Percentiles rank a stretch among this genome's conserved stretches.
Conservation (phyloP, 116 monocot genomes). For the Dioscorea cayenensis region DNA sequence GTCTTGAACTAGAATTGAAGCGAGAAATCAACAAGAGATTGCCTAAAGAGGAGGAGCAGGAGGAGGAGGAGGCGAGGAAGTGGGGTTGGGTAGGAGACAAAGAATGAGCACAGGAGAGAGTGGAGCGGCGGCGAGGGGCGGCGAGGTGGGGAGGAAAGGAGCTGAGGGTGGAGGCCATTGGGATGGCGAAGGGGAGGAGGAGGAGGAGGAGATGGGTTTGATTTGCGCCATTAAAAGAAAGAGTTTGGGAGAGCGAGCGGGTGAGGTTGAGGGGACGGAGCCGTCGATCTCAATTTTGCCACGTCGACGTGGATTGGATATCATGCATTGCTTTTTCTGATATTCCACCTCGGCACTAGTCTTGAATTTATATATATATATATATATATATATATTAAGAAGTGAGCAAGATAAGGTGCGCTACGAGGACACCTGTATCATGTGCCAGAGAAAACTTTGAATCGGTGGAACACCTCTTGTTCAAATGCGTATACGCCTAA, state of each 20-base stretch:
- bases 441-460: too few relatives aligned
- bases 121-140: constrained; percentile 8
- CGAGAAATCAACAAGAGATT: background rate
- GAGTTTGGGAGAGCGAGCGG: constrained; percentile 6
- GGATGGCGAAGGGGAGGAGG: background rate
- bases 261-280: constrained; percentile 1
- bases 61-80: background rate
- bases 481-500: too few relatives aligned
- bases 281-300: constrained; percentile 46
- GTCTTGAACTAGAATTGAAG: background rate
- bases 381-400: too few relatives aligned
- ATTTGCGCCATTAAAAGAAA: background rate
- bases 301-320: constrained; percentile 29
- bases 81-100: constrained; percentile 6
- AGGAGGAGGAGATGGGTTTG: background rate
- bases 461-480: too few relatives aligned
- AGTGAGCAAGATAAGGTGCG: too few relatives aligned
- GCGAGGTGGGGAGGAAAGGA: constrained; percentile 26
- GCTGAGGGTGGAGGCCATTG: constrained; percentile 55
- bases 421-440: too few relatives aligned
- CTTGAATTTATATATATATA: too few relatives aligned
- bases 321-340: background rate
- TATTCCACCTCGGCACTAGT: background rate
- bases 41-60: constrained; percentile 18
- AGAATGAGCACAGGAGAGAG: constrained; percentile 23